Conservation (phyloP, 306 rosid genomes). For the peach (Prunus persica) region Prunus_persica_NCBIv2 NC_034016.1:21134001-21134500, state of each 20-base stretch:
- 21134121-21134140: neutral
- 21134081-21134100: neutral
- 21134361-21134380: constrained; percentile 8
- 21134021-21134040: too few species aligned
- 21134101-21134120: neutral
- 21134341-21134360: neutral
- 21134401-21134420: neutral
- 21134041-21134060: too few species aligned
- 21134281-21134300: constrained; percentile 13
- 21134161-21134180: neutral
- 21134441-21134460: constrained; percentile 27
- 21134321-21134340: neutral
- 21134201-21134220: neutral
- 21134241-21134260: neutral
- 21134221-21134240: neutral
- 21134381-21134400: neutral
- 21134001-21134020: too few species aligned
- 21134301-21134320: neutral
- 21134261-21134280: neutral
- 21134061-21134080: neutral
- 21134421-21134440: neutral
- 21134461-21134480: constrained; percentile 24
- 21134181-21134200: neutral
- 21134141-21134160: neutral
- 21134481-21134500: constrained; percentile 23